Evolutionary conservation across 2,329 filamentous ascomycete species (phyloP).

Genomic region (Dendrostoma leiphaemia): DNA sequence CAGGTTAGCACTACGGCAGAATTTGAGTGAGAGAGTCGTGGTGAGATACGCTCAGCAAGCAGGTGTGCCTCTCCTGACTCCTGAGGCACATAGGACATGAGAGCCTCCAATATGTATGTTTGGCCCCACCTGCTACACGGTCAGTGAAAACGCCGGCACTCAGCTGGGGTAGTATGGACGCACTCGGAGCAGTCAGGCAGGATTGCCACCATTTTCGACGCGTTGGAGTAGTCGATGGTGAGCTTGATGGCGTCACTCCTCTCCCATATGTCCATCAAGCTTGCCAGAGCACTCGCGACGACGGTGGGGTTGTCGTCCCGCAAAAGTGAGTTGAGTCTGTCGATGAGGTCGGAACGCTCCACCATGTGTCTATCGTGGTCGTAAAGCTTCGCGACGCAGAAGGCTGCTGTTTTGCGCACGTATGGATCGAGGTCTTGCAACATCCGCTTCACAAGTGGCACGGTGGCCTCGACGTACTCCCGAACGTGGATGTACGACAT

Average conservation of each 20-base stretch:
- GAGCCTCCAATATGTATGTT: conserved; percentile 94
- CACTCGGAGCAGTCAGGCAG: conserved; percentile 96
- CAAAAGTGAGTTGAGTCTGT: conserved; percentile 82
- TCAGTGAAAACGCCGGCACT: neutral
- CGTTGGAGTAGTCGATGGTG: conserved; percentile 95
- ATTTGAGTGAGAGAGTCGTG: conserved; percentile 95
- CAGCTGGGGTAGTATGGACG: conserved; percentile 32
- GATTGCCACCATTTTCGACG: conserved; percentile 97
- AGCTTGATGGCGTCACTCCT: conserved; percentile 95
- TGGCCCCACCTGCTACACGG: conserved; percentile 77
- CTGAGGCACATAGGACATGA: conserved; percentile 97
- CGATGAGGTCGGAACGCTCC: conserved; percentile 87
- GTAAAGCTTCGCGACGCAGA: conserved; percentile 95
- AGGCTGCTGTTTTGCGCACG: conserved; percentile 94
- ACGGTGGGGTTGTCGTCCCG: conserved; percentile 97
- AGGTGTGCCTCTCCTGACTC: conserved; percentile 84
- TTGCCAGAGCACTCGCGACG: conserved; percentile 87
- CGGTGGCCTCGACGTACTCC: conserved; percentile 90
- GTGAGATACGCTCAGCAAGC: conserved; percentile 88
- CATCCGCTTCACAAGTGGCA: conserved; percentile 78
- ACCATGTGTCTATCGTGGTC: conserved; percentile 92
- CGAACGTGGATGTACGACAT: conserved; percentile 97
- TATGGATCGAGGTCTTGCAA: conserved; percentile 89
- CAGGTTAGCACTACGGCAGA: conserved; percentile 95
- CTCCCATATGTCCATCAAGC: conserved; percentile 97